Conservation (phyloP, 176 grass and related monocot species). For the Hordeum vulgare region DNA sequence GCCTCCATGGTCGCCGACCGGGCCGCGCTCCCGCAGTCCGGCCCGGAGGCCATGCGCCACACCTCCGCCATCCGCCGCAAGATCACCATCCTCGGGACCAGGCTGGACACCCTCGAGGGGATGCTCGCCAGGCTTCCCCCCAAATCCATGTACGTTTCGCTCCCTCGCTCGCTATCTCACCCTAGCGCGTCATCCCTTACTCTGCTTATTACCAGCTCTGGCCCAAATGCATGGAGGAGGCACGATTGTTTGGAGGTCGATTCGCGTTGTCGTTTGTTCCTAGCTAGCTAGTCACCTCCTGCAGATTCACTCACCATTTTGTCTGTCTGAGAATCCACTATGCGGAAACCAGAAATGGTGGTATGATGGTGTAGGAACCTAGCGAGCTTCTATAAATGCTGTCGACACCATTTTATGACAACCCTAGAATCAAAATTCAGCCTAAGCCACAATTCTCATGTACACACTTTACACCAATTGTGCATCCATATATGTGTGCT, state of each 20-base stretch:
- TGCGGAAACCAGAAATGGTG: background rate
- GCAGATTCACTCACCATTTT: background rate
- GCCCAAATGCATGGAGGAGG: background rate
- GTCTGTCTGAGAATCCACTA: background rate
- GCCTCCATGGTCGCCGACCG: constrained; percentile 39
- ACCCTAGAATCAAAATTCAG: background rate
- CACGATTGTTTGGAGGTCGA: background rate
- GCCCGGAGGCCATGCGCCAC: constrained; percentile 44
- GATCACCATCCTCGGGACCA: constrained; percentile 50
- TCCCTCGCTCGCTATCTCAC: background rate
- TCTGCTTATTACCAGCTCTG: no score
- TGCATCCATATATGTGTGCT: background rate
- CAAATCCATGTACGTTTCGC: constrained; percentile 40
- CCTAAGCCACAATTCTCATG: no score
- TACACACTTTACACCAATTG: no score
- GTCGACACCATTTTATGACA: background rate
- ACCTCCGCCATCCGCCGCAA: constrained; percentile 39
- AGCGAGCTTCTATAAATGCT: background rate
- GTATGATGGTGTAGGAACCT: background rate
- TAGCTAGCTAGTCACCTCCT: background rate
- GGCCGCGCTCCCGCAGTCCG: constrained; percentile 42
- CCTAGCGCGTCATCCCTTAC: background rate
- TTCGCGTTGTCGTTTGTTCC: background rate
- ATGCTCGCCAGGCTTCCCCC: constrained; percentile 40
- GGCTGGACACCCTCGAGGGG: constrained; percentile 46